These are phyloP conservation scores for Panicum virgatum DNA, from an alignment of 202 grass and related monocot species.

Conservation along the genomic window DNA sequence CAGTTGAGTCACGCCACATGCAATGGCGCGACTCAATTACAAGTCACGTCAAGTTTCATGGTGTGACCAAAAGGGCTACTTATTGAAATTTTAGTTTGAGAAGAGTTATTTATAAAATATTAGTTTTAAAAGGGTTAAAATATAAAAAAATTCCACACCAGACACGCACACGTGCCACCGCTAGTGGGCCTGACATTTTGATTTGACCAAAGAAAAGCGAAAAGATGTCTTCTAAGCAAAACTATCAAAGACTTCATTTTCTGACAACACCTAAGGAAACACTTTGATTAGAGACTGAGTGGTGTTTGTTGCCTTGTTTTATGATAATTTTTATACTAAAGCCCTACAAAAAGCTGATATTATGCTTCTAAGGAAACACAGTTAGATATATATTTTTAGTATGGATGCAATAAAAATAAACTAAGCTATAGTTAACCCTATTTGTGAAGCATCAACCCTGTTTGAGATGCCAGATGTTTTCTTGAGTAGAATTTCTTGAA, in stretches of 20 bases:
- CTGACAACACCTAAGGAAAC: background rate
- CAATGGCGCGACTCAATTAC: no score
- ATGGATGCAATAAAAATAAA: background rate
- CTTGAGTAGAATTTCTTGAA: no score
- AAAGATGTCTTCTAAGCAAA: conserved; percentile 36
- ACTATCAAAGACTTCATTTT: background rate
- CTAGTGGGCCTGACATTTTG: background rate
- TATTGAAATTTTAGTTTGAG: no score
- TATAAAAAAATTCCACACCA: no score
- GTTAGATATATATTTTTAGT: background rate
- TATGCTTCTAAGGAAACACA: background rate
- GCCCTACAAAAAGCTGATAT: conserved; percentile 2
- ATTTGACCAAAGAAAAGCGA: conserved; percentile 29
- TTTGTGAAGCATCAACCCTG: background rate
- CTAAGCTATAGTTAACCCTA: background rate
- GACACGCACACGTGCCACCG: conserved; percentile 45
- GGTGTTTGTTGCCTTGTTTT: background rate
- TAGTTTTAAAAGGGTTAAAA: no score
- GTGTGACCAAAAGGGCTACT: no score
- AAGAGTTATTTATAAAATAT: no score
- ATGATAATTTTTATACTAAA: background rate
- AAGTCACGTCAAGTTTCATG: no score
- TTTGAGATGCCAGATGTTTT: background rate
- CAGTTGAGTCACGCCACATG: no score
- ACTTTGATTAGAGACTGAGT: conserved; percentile 12